Evolutionary conservation across 1,139 yeast genomes (phyloP), one percentile per base, ranked within the genome.

Genomic region (Kodamaea fungicola): DNA sequence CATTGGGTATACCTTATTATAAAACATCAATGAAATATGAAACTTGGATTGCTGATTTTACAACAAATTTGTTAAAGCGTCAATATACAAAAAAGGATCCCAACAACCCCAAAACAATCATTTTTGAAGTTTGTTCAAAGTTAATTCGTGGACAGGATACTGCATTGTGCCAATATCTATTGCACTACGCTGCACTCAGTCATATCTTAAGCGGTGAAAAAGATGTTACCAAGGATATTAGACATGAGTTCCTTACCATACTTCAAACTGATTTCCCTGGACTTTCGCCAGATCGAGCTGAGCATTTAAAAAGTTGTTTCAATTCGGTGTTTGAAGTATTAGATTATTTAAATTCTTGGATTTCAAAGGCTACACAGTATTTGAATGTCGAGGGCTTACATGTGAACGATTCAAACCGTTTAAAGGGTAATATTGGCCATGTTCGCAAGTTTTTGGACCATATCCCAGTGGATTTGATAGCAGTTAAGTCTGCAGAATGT

Each of bases 261-360:
- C 65, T 90, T 38, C 61, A 64, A 2, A 61, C 64, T n/a, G 73
- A 76, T 27, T 52, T 76, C 2, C 68, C 68, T 9, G 51, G 61
- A 1, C 40, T 51, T 7, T 71, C 76, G 12, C 77, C 80, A 22
- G 79, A 77, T 41, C 61, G 74, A 13, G 53, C 61, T 6, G 89
- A 83, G 45, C 77, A 74, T 42, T 53, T 83, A 40, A 77, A 78
- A 46, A 67, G 77, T 36, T 82, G 88, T 45, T 83, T 80, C 50
- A 84, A 84, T 43, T 70, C 88, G 0, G 74, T 90, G 0, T 87
- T 92, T 51, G 78, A 80, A 25, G 79, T 90, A 2, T 64, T 90
- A 28, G 98, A 94, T 52, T 89, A 90, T 53, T 76, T 90, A 42
- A 79, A 82, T 43, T 87, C 85, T 46, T 89, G 97, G 96, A 53